phyloP scores from a whole-genome alignment of 495 filamentous ascomycete species.

The Terfezia claveryi region DNA sequence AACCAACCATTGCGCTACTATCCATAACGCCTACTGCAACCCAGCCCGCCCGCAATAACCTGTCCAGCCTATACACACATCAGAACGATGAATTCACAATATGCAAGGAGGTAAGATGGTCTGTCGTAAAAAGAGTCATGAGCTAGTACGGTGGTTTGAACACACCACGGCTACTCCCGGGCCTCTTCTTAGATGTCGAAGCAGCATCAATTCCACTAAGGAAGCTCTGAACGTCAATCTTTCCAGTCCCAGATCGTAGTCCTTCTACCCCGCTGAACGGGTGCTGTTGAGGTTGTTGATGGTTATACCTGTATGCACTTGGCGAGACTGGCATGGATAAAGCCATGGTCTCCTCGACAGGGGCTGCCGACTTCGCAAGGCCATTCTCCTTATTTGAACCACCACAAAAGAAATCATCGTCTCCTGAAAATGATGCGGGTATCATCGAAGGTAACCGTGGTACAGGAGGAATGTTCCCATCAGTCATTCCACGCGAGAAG shows the following conservation, averaged over 20 bases:
- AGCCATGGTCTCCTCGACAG: background rate
- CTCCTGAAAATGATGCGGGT: background rate
- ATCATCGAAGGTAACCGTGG: background rate
- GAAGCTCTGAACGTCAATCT: background rate
- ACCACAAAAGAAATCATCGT: background rate
- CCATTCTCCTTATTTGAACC: background rate
- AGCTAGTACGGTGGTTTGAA: background rate
- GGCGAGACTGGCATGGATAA: background rate
- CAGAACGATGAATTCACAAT: too few species aligned
- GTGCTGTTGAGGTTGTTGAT: background rate
- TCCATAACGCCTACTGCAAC: too few species aligned
- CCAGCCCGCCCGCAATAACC: too few species aligned
- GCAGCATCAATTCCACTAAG: background rate
- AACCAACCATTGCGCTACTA: too few species aligned
- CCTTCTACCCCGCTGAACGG: too few species aligned
- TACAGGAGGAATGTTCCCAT: background rate
- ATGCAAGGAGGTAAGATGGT: too few species aligned
- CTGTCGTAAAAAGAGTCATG: too few species aligned
- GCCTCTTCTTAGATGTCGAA: background rate
- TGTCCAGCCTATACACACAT: too few species aligned
- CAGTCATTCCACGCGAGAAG: background rate
- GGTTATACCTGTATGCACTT: background rate
- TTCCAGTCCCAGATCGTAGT: background rate
- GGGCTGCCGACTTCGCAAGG: background rate
- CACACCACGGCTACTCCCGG: background rate